phyloP scores from a whole-genome alignment of 1,139 yeast genomes.

The Pichia sp. region DNA sequence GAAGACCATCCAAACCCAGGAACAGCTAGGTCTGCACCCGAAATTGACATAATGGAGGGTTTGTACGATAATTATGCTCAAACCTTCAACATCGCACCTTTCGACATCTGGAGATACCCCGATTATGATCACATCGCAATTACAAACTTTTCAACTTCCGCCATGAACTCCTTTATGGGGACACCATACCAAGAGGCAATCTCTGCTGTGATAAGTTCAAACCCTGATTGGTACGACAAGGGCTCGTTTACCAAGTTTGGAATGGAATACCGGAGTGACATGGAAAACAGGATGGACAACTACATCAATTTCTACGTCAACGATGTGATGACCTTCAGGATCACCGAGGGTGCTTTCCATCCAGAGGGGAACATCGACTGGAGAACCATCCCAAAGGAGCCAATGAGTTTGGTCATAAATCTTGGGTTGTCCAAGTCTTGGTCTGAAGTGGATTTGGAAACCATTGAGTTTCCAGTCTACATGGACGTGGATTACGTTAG shows the following conservation, averaged over 20 bases:
- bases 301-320: constrained; percentile 67
- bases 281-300: constrained; percentile 53
- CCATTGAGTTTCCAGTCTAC: constrained; percentile 47
- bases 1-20: constrained; percentile 59
- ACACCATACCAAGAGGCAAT: constrained; percentile 62
- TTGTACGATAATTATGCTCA: constrained; percentile 49
- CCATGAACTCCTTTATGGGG: constrained; percentile 54
- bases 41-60: constrained; percentile 59
- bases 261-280: constrained; percentile 69
- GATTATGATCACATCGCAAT: constrained; percentile 50
- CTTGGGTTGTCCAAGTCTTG: constrained; percentile 57
- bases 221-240: constrained; percentile 49
- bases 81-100: constrained; percentile 57
- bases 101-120: constrained; percentile 61
- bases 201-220: constrained; percentile 49
- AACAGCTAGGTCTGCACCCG: constrained; percentile 61
- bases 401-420: constrained; percentile 57
- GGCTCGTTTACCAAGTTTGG: constrained; percentile 64
- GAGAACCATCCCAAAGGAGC: constrained; percentile 57
- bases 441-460: constrained; percentile 60
- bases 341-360: constrained; percentile 44
- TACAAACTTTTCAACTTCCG: constrained; percentile 42
- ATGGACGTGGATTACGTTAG: constrained; percentile 52
- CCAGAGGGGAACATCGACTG: constrained; percentile 61
- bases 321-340: constrained; percentile 48